Base-by-base conservation (phyloP, 441 rosid species). In the Pelargonium citronellum region DNA sequence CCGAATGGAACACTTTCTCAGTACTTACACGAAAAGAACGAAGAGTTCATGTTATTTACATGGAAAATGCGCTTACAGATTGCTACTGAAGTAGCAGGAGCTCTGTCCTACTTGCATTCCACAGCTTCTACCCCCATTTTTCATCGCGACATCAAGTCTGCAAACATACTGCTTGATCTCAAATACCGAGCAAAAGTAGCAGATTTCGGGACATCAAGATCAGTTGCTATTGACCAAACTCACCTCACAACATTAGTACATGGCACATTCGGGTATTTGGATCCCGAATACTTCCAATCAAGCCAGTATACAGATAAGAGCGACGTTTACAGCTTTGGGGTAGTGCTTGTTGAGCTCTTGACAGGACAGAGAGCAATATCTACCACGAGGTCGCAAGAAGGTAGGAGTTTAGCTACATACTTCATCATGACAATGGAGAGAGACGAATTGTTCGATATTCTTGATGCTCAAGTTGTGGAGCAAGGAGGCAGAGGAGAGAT, bases 361-460 rank as follows among this genome's bases (percentile, higher is more conserved):
- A 60, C 64, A 13, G 37, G 64, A 1, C 64, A 60, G 63, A 19
- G 63, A 9, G 63, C 63, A 11, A 58, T 58, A 58, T 58, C 63
- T 12, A 20, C 63, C 27, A 58, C 63, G 4, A 19, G 63, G 63
- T 58, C 63, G 24, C 63, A 58, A 9, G 61, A 55, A 17, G 63
- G 63, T 7, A 19, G 63, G 30, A 58, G 63, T 24, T 20, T 58
- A 11, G 63, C 63, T 11, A 20, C 63, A 4, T 58, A 58, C 27
- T 58, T 58, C 30, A 58, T 58, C 12, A 58, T 58, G 20, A 58
- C 63, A 20, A 58, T 58, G 63, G 63, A 58, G 63, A 58, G 63
- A 3, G 63, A 58, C 4, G 63, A 58, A 24, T 19, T 58, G 63
- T 58, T 58, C 20, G 63, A 58, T 11, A 58, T 58, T 17, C 63